Evolutionary conservation across 257 asterid genomes (phyloP).

Genomic region (Apocynum venetum): DNA sequence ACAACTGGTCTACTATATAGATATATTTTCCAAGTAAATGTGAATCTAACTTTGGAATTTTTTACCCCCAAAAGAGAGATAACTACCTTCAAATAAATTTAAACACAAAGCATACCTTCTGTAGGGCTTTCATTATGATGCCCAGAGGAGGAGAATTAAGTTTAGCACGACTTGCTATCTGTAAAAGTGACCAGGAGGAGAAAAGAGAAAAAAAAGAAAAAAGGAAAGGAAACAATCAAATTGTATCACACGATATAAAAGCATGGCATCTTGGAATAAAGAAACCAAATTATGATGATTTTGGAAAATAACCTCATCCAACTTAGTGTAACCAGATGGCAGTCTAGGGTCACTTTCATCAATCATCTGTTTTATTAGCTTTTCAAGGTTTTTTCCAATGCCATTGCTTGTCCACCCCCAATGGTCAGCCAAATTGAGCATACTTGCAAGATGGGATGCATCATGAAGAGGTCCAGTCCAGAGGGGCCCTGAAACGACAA

Average conservation of each 20-base stretch:
- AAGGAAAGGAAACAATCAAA: neutral
- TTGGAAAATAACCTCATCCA: constrained; percentile 60
- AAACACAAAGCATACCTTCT: constrained; percentile 38
- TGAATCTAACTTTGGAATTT: neutral
- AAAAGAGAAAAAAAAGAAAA: neutral
- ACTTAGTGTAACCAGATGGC: constrained; percentile 76
- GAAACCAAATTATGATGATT: neutral
- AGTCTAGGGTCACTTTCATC: constrained; percentile 76
- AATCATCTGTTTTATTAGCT: constrained; percentile 60
- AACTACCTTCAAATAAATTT: neutral
- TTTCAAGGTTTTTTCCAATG: constrained; percentile 55
- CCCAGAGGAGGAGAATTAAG: constrained; percentile 58
- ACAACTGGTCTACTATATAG: neutral
- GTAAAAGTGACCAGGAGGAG: constrained; percentile 14
- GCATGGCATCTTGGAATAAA: neutral
- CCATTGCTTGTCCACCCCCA: constrained; percentile 81
- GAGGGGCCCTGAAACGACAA: constrained; percentile 84
- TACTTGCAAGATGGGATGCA: constrained; percentile 45
- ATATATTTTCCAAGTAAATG: neutral
- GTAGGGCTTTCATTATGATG: constrained; percentile 44
- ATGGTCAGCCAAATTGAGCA: constrained; percentile 64
- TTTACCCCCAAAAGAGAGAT: neutral
- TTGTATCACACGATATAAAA: neutral
- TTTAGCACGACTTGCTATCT: constrained; percentile 87
- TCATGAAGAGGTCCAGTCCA: constrained; percentile 96